These are phyloP conservation scores for Hyaloperonospora arabidopsidis DNA, from an alignment of 352 stramenopile species.

Conservation along the genomic window DNA sequence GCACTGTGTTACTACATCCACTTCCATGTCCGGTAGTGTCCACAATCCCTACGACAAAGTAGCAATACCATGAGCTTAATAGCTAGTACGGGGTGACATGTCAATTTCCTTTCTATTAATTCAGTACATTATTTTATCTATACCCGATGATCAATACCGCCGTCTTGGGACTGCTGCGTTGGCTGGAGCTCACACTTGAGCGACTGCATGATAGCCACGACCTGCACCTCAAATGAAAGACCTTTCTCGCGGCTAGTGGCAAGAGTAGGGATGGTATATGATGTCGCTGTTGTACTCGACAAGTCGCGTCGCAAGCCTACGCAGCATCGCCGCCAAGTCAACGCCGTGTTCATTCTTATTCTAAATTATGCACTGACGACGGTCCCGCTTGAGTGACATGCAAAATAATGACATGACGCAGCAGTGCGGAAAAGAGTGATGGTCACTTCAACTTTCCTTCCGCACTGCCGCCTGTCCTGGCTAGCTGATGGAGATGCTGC, in stretches of 20 bases:
- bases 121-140: not conserved
- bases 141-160: slow-evolving; percentile 68
- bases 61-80: not conserved
- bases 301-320: slow-evolving; percentile 4
- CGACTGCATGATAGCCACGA: slow-evolving; percentile 44
- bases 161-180: slow-evolving; percentile 62
- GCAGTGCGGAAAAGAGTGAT: slow-evolving; percentile 11
- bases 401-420: not conserved
- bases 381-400: slow-evolving; percentile 7
- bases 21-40: slow-evolving; percentile 45
- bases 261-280: not conserved
- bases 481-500: no score
- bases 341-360: no score
- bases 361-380: no score
- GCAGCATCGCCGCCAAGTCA: no score
- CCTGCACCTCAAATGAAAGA: slow-evolving; percentile 50
- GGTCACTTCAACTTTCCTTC: slow-evolving; percentile 13
- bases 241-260: slow-evolving; percentile 38
- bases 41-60: slow-evolving; percentile 39
- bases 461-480: not conserved
- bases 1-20: slow-evolving; percentile 75
- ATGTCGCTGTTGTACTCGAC: not conserved
- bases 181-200: slow-evolving; percentile 44
- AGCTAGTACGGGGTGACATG: no score
- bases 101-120: no score